Evolutionary conservation across 1,139 yeast genomes (phyloP).

Genomic region (Magnusiomyces sp.): DNA sequence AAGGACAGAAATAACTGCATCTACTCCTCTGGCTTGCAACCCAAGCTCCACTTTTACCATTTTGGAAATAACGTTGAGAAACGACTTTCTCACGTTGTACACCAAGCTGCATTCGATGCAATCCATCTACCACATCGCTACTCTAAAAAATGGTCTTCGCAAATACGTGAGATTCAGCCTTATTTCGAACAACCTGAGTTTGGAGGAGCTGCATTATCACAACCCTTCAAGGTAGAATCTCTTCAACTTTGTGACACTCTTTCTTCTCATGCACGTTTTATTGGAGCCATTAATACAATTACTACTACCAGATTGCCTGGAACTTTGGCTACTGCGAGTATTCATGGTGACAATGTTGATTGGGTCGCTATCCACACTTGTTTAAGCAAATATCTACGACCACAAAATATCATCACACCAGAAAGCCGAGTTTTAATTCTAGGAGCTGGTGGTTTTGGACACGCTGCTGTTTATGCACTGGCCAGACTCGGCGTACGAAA

Average conservation of each 20-base stretch:
- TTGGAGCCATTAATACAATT: constrained; percentile 84
- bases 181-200: constrained; percentile 13
- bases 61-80: constrained; percentile 14
- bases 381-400: constrained; percentile 12
- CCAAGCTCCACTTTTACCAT: constrained; percentile 16
- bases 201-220: constrained; percentile 17
- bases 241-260: constrained; percentile 11
- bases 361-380: constrained; percentile 65
- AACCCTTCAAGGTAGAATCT: constrained; percentile 13
- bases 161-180: constrained; percentile 9
- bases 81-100: constrained; percentile 5
- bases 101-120: constrained; percentile 11
- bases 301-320: constrained; percentile 44
- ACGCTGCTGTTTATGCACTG: constrained; percentile 81
- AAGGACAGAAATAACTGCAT: constrained; percentile 16
- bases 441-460: constrained; percentile 88
- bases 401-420: constrained; percentile 13
- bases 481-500: constrained; percentile 60
- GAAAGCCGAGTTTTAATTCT: constrained; percentile 40
- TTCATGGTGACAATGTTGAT: constrained; percentile 78
- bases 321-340: constrained; percentile 24
- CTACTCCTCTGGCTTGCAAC: constrained; percentile 15
- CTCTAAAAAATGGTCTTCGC: constrained; percentile 4
- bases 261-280: constrained; percentile 53
- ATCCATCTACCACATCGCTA: constrained; percentile 14